These are phyloP conservation scores for Ballota nigra DNA, from an alignment of 257 asterid genomes.

Conservation along the genomic window DNA sequence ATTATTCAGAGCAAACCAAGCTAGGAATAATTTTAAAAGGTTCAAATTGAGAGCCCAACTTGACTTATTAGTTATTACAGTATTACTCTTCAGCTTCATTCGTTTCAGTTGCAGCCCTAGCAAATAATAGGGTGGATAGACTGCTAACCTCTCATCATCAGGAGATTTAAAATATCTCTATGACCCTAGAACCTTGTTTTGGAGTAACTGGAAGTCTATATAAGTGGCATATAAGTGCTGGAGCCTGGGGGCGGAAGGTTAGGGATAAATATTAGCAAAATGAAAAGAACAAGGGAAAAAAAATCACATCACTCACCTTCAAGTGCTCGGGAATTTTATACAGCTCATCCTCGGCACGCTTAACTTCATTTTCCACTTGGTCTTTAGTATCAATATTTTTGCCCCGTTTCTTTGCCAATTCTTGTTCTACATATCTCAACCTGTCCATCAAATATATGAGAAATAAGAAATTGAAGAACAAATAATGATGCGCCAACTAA, in stretches of 20 bases:
- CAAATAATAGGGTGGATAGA: neutral
- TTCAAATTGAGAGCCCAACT: neutral
- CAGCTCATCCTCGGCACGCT: slow-evolving; percentile 85
- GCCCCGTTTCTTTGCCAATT: slow-evolving; percentile 89
- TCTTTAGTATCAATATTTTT: slow-evolving; percentile 50
- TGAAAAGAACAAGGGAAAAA: neutral
- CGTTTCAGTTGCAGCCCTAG: neutral
- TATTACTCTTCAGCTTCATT: neutral
- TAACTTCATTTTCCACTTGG: slow-evolving; percentile 65
- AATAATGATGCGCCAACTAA: neutral
- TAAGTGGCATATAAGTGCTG: neutral
- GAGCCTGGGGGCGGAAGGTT: neutral
- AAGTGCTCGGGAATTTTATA: slow-evolving; percentile 92
- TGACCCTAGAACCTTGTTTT: neutral
- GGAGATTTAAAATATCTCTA: neutral
- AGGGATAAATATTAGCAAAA: neutral
- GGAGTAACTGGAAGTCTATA: neutral
- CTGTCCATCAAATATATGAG: slow-evolving; percentile 35
- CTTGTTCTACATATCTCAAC: slow-evolving; percentile 89
- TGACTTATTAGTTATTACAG: neutral
- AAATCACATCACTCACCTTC: slow-evolving; percentile 50
- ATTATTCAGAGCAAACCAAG: neutral
- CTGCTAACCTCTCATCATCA: neutral
- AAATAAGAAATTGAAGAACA: neutral
- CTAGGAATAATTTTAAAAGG: neutral